Evolutionary conservation across 345 rosid species (phyloP).

Genomic region (Camelina laxa): DNA sequence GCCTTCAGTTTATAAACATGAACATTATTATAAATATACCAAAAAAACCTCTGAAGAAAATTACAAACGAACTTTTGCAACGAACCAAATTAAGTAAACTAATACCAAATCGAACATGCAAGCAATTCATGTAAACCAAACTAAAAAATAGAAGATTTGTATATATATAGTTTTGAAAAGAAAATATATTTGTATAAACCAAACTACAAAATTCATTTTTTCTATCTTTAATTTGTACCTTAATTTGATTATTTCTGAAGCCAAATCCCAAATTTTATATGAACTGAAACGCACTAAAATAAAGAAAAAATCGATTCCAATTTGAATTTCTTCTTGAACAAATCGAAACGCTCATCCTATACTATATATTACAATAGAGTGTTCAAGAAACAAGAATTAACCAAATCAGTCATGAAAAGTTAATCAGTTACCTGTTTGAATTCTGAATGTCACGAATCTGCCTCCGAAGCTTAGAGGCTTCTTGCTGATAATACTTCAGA

Average conservation of each 20-base stretch:
- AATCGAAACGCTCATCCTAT: background rate
- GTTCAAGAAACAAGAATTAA: conserved; percentile 16
- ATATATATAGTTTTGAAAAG: background rate
- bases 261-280: background rate
- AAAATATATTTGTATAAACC: too few relatives aligned
- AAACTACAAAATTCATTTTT: background rate
- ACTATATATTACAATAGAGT: background rate
- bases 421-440: conserved; percentile 58
- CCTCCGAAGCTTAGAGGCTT: conserved; percentile 81
- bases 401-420: background rate
- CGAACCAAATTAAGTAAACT: too few relatives aligned
- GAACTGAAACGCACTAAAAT: background rate
- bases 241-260: background rate
- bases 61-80: background rate
- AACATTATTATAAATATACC: too few relatives aligned
- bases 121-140: background rate
- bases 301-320: background rate
- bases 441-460: conserved; percentile 81
- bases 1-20: conserved; percentile 32
- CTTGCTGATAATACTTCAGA: conserved; percentile 85
- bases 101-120: too few relatives aligned
- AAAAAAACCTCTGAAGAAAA: background rate
- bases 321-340: background rate
- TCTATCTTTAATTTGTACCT: background rate
- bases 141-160: background rate